Evolutionary conservation across 2,329 filamentous ascomycete genomes (phyloP).

Genomic region (Hymenoscyphus linearis): DNA sequence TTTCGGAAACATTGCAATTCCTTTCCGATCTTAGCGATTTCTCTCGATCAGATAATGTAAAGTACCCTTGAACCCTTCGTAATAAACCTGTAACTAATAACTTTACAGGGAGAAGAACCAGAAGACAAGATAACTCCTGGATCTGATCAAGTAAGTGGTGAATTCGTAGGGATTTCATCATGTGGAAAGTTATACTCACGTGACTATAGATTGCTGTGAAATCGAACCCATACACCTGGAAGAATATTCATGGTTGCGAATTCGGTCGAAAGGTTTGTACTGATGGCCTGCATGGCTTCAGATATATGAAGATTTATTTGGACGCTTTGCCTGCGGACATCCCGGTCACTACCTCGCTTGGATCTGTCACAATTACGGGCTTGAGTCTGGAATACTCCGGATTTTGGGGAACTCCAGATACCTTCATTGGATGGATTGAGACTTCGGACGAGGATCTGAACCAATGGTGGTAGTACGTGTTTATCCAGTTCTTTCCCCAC

Average conservation of each 20-base stretch:
- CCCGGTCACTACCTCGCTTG: slow-evolving; percentile 40
- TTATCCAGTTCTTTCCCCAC: no score
- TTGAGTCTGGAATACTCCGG: slow-evolving; percentile 40
- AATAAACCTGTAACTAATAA: slow-evolving; percentile 4
- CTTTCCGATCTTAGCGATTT: slow-evolving; percentile 43
- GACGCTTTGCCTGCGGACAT: slow-evolving; percentile 40
- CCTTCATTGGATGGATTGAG: slow-evolving; percentile 47
- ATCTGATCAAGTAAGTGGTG: slow-evolving; percentile 40
- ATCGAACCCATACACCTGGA: slow-evolving; percentile 40
- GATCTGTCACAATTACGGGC: slow-evolving; percentile 40
- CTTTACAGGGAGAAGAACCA: slow-evolving; percentile 18
- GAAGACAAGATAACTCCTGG: slow-evolving; percentile 38
- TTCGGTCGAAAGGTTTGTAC: slow-evolving; percentile 41
- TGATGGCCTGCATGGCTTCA: slow-evolving; percentile 49
- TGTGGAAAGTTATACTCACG: slow-evolving; percentile 5
- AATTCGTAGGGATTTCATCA: neutral
- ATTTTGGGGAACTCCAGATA: slow-evolving; percentile 43
- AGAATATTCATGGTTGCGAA: slow-evolving; percentile 40
- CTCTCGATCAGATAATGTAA: slow-evolving; percentile 42
- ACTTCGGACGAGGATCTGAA: slow-evolving; percentile 45
- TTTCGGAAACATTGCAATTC: slow-evolving; percentile 44
- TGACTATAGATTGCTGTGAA: slow-evolving; percentile 39
- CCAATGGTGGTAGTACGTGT: slow-evolving; percentile 42
- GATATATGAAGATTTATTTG: slow-evolving; percentile 45
- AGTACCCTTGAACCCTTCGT: slow-evolving; percentile 8